Evolutionary conservation across 306 rosid genomes (phyloP), one percentile per base, ranked within the genome.

Genomic region (Vigna trinervia): DNA sequence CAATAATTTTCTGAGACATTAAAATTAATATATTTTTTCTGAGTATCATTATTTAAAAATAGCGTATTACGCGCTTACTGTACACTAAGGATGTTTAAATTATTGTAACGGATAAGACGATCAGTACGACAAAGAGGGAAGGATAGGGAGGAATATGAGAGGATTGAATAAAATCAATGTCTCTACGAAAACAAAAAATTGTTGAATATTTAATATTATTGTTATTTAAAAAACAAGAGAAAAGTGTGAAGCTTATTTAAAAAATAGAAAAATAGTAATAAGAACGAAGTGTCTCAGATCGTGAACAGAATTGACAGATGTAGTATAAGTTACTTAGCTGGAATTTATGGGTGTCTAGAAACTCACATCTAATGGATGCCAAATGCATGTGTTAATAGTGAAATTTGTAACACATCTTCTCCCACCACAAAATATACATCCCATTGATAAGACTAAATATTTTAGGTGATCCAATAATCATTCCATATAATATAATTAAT

Each of bases 41-140:
- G 1, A 1, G 0, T 56, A 11, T 9, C 34, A 56, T 22, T 22
- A 56, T 22, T 10, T 4, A 10, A 45, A 38, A 39, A 36, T 41
- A 41, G 50, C 43, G 12, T 56, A 71, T 12, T 38, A 56, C 26
- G 36, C 41, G 15, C 58, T 3, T 11, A 56, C 4, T 41, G 30
- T 45, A 57, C 23, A 28, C 45, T 68, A 7, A 17, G 1, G 8
- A 57, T 69, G 74, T 36, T 68, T 77, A 15, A 57, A 68, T 78
- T 34, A 58, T 69, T 58, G 53, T 57, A 53, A 22, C 12, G 58
- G 47, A 77, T 77, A 41, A 67, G 74, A 28, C 23, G 5, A 56
- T 10, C 11, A 68, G 6, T 43, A 56, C 8, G 36, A 43, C 36
- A 63, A 54, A 19, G 30, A 12, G 34, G 39, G 68, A 60, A n/a